These are phyloP conservation scores for Plantago ovata DNA, from an alignment of 257 asterid species.

Conservation along the genomic window DNA sequence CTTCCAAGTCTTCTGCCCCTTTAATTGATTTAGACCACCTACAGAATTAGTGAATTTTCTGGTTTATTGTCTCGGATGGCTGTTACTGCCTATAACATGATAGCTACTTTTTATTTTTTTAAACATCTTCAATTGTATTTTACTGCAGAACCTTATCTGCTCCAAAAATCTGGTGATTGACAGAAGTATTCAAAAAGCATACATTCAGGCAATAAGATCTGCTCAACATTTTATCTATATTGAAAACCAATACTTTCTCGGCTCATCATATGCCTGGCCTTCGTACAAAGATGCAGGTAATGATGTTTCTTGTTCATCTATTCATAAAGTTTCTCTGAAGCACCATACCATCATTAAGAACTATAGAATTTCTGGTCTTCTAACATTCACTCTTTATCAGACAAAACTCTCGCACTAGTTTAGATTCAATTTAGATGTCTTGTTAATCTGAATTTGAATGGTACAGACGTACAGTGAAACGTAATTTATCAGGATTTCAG, in stretches of 20 bases:
- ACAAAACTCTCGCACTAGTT: slow-evolving; percentile 4
- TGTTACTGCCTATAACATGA: slow-evolving; percentile 2
- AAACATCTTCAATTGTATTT: slow-evolving; percentile 10
- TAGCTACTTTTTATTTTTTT: slow-evolving; percentile 4
- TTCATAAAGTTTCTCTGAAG: slow-evolving; percentile 7
- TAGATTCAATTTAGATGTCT: neutral
- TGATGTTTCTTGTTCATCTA: slow-evolving; percentile 13
- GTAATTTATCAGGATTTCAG: too few species aligned
- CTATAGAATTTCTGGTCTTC: slow-evolving; percentile 1
- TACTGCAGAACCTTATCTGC: slow-evolving; percentile 61
- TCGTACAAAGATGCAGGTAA: slow-evolving; percentile 83
- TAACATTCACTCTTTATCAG: neutral
- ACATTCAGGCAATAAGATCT: slow-evolving; percentile 88
- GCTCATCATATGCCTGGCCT: slow-evolving; percentile 91
- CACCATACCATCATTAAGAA: slow-evolving; percentile 2
- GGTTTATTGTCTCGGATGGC: slow-evolving; percentile 5
- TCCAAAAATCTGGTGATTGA: slow-evolving; percentile 72
- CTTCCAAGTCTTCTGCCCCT: slow-evolving; percentile 3
- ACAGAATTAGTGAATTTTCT: slow-evolving; percentile 10
- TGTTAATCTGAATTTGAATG: slow-evolving; percentile 5
- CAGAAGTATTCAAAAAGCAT: slow-evolving; percentile 81
- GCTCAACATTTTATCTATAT: slow-evolving; percentile 85
- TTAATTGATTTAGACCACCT: neutral
- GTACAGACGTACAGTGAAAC: too few species aligned
- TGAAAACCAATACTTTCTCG: slow-evolving; percentile 90